A percentile compares a stretch with the other conserved stretches of the same genome.
Evolutionary conservation across 2,329 filamentous ascomycete species (phyloP).

Genomic region (Cytospora leucostoma): DNA sequence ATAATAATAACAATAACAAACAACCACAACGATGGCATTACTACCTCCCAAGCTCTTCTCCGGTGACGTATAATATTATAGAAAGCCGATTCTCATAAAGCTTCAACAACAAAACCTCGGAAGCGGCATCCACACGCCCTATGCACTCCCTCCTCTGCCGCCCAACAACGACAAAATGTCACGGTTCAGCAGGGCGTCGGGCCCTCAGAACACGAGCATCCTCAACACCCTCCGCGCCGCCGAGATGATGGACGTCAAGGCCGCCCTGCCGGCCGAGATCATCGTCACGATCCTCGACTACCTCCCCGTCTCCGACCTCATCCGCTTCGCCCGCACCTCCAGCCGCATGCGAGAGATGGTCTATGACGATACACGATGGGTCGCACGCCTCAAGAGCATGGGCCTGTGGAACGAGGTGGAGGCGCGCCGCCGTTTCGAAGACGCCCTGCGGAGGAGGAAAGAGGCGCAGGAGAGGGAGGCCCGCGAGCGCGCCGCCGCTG

Average conservation of each 20-base stretch:
- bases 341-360: slow-evolving; percentile 95
- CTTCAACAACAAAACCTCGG: not conserved
- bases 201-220: slow-evolving; percentile 53
- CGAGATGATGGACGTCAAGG: slow-evolving; percentile 76
- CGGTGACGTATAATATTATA: not conserved
- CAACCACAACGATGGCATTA: not conserved
- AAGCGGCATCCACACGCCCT: not conserved
- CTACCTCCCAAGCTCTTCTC: not conserved
- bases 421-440: slow-evolving; percentile 78
- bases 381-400: slow-evolving; percentile 81
- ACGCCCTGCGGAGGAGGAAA: slow-evolving; percentile 61
- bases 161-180: slow-evolving; percentile 40
- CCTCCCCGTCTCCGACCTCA: slow-evolving; percentile 79
- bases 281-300: slow-evolving; percentile 87
- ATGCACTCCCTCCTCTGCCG: not conserved
- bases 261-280: slow-evolving; percentile 87
- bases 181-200: slow-evolving; percentile 43
- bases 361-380: slow-evolving; percentile 96
- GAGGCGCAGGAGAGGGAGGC: slow-evolving; percentile 60
- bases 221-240: slow-evolving; percentile 78
- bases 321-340: slow-evolving; percentile 82
- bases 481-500: slow-evolving; percentile 36
- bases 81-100: not conserved
- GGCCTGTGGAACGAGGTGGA: slow-evolving; percentile 90
- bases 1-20: not conserved